Evolutionary conservation across 2,329 filamentous ascomycete species (phyloP).

Genomic region (Fonsecaea pugnacius): DNA sequence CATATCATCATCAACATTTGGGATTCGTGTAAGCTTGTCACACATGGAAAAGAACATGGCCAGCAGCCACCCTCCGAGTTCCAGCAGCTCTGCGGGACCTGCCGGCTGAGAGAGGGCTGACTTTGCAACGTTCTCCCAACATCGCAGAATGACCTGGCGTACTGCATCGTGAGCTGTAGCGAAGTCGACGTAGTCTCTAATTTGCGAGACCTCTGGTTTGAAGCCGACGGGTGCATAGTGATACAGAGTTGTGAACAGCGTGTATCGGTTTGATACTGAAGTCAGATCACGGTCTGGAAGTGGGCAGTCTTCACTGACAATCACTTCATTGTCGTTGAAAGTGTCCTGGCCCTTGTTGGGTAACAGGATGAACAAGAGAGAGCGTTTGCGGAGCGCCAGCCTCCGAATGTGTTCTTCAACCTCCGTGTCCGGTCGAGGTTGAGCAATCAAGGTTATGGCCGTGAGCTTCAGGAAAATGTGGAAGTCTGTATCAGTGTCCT

Average conservation of each 20-base stretch:
- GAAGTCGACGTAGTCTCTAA: constrained; percentile 30
- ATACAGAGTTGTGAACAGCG: constrained; percentile 29
- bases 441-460: constrained; percentile 24
- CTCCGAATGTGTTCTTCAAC: constrained; percentile 14
- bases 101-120: constrained; percentile 19
- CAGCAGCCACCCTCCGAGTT: constrained; percentile 28
- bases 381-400: constrained; percentile 24
- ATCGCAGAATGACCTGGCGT: constrained; percentile 25
- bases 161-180: constrained; percentile 28
- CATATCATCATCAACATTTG: neutral
- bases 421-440: neutral
- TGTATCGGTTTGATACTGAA: constrained; percentile 31
- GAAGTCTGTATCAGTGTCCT: constrained; percentile 30
- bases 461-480: constrained; percentile 33
- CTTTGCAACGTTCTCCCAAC: constrained; percentile 28
- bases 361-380: constrained; percentile 32
- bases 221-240: constrained; percentile 29
- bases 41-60: constrained; percentile 26
- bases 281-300: constrained; percentile 23
- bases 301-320: constrained; percentile 24
- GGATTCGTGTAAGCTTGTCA: constrained; percentile 22
- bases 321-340: constrained; percentile 19
- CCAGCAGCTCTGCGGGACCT: constrained; percentile 5
- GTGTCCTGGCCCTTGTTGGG: constrained; percentile 31
- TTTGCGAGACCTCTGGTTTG: constrained; percentile 26